These are phyloP conservation scores for Saccharomyces pastorianus DNA, from an alignment of 1,139 yeast species.

Conservation along the genomic window DNA sequence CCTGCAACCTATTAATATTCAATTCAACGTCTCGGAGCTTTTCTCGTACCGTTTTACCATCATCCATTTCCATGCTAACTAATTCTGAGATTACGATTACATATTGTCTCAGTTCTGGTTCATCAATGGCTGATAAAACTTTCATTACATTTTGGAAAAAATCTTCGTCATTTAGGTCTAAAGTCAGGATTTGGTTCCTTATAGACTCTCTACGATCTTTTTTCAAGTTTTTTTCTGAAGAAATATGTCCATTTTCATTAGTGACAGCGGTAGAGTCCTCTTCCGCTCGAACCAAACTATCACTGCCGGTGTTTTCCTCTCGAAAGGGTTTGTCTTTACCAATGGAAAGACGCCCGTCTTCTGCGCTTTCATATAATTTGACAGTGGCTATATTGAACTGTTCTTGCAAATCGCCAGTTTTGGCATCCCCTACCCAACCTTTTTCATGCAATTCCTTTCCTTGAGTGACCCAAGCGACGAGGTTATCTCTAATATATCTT, in stretches of 20 bases:
- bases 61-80: neutral
- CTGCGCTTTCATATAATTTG: neutral
- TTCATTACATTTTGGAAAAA: neutral
- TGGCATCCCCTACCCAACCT: neutral
- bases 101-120: neutral
- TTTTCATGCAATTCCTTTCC: neutral
- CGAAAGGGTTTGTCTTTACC: neutral
- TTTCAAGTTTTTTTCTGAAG: neutral
- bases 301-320: neutral
- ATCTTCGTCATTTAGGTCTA: neutral
- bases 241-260: neutral
- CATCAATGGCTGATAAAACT: neutral
- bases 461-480: neutral
- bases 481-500: neutral
- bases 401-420: neutral
- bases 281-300: neutral
- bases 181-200: neutral
- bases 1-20: neutral
- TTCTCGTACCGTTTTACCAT: neutral
- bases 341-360: neutral
- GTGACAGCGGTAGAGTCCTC: neutral
- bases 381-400: neutral
- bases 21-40: neutral
- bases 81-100: neutral
- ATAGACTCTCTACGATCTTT: neutral